Base-by-base conservation (phyloP, 179 eudicot genomes). In the Patellifolia procumbens region DNA sequence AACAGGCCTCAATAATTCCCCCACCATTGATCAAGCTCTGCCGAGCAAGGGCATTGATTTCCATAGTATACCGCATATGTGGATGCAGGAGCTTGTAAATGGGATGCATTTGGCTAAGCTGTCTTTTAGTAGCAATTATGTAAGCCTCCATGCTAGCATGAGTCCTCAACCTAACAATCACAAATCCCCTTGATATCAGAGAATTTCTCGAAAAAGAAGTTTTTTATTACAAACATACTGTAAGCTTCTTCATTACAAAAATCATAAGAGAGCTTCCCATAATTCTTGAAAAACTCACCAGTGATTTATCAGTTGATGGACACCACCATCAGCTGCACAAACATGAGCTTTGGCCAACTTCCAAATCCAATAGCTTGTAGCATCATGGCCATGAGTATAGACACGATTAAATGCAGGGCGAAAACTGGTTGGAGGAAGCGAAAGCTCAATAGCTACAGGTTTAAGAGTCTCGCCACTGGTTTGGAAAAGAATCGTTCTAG, bases 321-420 rank as follows among this genome's bases (percentile, higher is more conserved):
- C 82, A 5, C 99, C 97, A 46, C 92, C 92, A 81, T 95, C 98
- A 62, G 84, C 88, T 48, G 97, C 88, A 77, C 91, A 90, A 45
- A 93, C 95, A 73, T 95, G 99, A 72, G 92, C 98, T 83, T 95
- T 95, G 68, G 94, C 97, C 72, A 86, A 91, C 76, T 90, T 93
- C 99, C 99, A 95, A 19, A 87, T 61, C 99, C 98, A 95, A 67
- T 85, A 82, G 71, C 86, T 77, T 0, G 99, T 93, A 46, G 97
- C 93, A 85, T 87, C 89, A 58, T 89, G 86, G 20, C 95, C 93
- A 29, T 82, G 92, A 64, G 87, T 83, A 79, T 83, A 93, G 42
- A 93, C 86, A 45, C 81, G 89, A 79, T 90, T 95, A 80, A 86
- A 86, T 68, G 83, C 80, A 29, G 89, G 84, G n/a, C 83, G 80